Evolutionary conservation across 495 filamentous ascomycete species (phyloP), one percentile per base, ranked within the genome.

Genomic region (Lichenothelia convexa): DNA sequence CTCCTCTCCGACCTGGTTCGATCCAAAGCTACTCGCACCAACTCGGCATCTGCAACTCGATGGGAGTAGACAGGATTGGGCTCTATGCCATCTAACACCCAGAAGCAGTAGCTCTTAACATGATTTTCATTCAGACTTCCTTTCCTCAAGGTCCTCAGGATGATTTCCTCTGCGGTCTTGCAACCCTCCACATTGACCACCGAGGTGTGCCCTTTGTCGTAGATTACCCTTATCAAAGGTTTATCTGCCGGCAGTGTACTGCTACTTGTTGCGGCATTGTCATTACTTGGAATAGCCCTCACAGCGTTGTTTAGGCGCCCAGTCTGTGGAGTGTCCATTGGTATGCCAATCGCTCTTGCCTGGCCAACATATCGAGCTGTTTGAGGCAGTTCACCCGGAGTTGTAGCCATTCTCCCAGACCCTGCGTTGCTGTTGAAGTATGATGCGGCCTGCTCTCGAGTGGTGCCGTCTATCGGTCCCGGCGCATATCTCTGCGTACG

Each of bases 131-230:
- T 51, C 19, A 62, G 50, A 21, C 62, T 64, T 39, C 92, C 76
- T 50, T 95, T 95, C 44, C 72, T 75, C 17, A 94, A 56, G 2
- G 87, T 87, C 39, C 73, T 74, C 18, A 80, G 63, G 55, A 93
- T 80, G 35, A 99, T 76, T 38, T 93, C 83, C 43, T 95, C 89
- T 21, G 80, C 72, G 1, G 78, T 91, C 48, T 75, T 82, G 65
- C 82, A 93, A 43, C 76, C 80, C 36, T 80, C 76, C 34, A 95
- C 77, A 50, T 84, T 80, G 37, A 95, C 69, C 5, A 93, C 84
- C 21, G 84, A 92, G 39, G 79, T 74, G n/a, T 83, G 79, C 30
- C 78, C 82, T 19, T 75, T 80, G 41, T 86, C 56, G 41, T 44
- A 92, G 47, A 95, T 93, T 24, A 95, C 80, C 27, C 83, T 71